Conservation (phyloP, 805 yeast species). For the Saccharomyces eubayanus region DNA sequence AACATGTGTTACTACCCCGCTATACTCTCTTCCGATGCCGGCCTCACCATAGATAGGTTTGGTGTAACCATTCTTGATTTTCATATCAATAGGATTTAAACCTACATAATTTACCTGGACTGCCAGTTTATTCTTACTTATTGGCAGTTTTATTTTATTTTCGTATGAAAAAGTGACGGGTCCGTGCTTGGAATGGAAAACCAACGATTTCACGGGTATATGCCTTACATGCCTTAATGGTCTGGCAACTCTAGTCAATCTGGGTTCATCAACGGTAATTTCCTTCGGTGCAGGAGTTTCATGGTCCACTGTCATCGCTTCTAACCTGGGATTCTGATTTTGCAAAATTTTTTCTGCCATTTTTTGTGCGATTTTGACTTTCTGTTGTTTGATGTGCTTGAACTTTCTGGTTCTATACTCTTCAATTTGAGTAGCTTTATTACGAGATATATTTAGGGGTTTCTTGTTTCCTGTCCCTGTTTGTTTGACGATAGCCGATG, state of each 20-base stretch:
- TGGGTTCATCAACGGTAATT: conserved; percentile 15
- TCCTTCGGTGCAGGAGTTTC: conserved; percentile 22
- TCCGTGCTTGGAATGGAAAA: conserved; percentile 33
- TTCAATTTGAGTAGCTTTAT: neutral
- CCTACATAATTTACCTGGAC: conserved; percentile 54
- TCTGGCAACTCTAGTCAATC: conserved; percentile 35
- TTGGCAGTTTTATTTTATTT: conserved; percentile 42
- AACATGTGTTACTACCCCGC: conserved; percentile 50
- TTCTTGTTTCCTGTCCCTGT: neutral
- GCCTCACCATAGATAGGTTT: conserved; percentile 45
- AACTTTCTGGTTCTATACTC: neutral
- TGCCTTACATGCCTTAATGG: conserved; percentile 44
- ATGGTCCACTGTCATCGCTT: conserved; percentile 11
- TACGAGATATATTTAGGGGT: neutral
- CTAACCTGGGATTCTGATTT: conserved; percentile 18
- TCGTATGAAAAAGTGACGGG: conserved; percentile 43
- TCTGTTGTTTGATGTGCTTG: neutral
- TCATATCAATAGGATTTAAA: conserved; percentile 58
- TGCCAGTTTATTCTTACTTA: conserved; percentile 40
- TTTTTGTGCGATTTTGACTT: neutral
- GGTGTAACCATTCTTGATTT: conserved; percentile 48
- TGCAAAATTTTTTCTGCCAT: conserved; percentile 13
- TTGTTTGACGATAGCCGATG: neutral
- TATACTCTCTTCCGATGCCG: conserved; percentile 65
- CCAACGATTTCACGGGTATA: conserved; percentile 42